Evolutionary conservation across 2,329 filamentous ascomycete genomes (phyloP).

Genomic region (Fusarium bulbicola): DNA sequence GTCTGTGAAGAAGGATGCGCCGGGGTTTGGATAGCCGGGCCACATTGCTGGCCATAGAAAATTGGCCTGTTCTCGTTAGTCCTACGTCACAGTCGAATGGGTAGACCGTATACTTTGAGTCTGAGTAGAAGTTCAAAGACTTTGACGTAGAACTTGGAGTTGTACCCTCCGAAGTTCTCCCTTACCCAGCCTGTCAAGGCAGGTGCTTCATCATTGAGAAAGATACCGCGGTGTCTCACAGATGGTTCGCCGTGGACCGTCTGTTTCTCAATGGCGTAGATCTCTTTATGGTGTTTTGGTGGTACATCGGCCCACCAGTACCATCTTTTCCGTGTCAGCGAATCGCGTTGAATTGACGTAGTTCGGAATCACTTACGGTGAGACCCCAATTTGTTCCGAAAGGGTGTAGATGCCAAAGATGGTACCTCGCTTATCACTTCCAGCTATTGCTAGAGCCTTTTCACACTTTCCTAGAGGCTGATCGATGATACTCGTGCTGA

Average conservation of each 20-base stretch:
- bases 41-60: constrained; percentile 76
- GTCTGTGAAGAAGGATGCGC: constrained; percentile 69
- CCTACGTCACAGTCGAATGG: rapidly evolving
- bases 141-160: constrained; percentile 66
- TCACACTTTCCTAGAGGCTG: background rate
- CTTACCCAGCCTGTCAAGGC: constrained; percentile 65
- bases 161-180: constrained; percentile 59
- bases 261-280: constrained; percentile 1
- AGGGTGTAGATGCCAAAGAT: constrained; percentile 26
- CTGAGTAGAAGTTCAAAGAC: constrained; percentile 66
- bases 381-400: constrained; percentile 28
- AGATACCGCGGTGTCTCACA: constrained; percentile 68
- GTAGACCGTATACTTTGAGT: background rate
- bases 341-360: too few species aligned
- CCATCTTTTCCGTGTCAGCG: too few species aligned
- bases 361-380: too few species aligned
- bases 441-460: background rate
- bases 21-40: constrained; percentile 58
- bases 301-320: constrained; percentile 38
- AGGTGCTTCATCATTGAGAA: constrained; percentile 64
- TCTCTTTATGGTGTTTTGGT: background rate
- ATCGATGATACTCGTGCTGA: background rate
- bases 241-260: constrained; percentile 58
- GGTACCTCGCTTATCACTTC: constrained; percentile 24
- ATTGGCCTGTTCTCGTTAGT: constrained; percentile 54